A percentile compares a stretch with the other conserved stretches of the same genome.
Evolutionary conservation across 176 grass and related monocot species (phyloP).

Genomic region (Juncus effusus): DNA sequence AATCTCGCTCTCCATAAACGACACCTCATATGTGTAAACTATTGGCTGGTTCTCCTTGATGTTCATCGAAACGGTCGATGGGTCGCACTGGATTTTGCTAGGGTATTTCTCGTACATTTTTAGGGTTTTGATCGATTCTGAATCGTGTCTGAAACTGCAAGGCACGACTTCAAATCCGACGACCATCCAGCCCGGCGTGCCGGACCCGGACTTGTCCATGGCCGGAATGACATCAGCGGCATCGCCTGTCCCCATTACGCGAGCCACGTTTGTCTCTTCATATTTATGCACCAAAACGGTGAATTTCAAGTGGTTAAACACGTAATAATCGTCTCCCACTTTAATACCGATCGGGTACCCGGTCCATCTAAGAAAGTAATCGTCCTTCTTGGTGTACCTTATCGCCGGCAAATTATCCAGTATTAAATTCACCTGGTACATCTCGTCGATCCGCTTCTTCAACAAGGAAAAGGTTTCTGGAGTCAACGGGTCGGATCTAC

Average conservation of each 20-base stretch:
- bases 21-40: constrained; percentile 45
- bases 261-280: constrained; percentile 39
- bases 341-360: constrained; percentile 34
- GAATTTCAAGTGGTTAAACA: constrained; percentile 48
- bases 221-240: constrained; percentile 33
- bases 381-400: constrained; percentile 37
- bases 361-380: constrained; percentile 39
- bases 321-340: constrained; percentile 17
- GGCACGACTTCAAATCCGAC: constrained; percentile 50
- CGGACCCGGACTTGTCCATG: constrained; percentile 7
- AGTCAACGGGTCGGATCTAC: constrained; percentile 25
- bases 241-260: constrained; percentile 37
- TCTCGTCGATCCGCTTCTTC: constrained; percentile 45
- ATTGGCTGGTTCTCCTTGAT: constrained; percentile 38
- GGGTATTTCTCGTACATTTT: constrained; percentile 49
- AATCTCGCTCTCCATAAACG: constrained; percentile 42
- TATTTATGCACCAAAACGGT: constrained; percentile 49
- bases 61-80: constrained; percentile 32
- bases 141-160: constrained; percentile 35
- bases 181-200: constrained; percentile 32
- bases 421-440: constrained; percentile 47
- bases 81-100: constrained; percentile 36
- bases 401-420: constrained; percentile 45
- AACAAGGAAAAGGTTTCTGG: constrained; percentile 22
- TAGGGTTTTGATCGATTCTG: constrained; percentile 26